phyloP scores from a whole-genome alignment of 2,329 filamentous ascomycete genomes.

The Talaromyces amestolkiae region DNA sequence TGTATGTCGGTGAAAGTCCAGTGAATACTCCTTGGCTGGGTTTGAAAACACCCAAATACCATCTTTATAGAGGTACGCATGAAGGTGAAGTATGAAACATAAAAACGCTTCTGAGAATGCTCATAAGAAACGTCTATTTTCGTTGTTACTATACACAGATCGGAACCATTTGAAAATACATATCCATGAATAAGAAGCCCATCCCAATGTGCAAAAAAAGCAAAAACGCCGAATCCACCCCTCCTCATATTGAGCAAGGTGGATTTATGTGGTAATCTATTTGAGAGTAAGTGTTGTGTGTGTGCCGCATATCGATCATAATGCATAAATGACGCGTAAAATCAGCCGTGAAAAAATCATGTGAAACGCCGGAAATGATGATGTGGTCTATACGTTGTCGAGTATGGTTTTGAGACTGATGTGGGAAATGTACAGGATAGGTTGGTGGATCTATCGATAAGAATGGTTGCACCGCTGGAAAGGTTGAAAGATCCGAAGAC shows the following conservation, averaged over 20 bases:
- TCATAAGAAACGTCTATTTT: background rate
- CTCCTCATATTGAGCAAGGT: background rate
- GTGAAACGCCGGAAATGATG: background rate
- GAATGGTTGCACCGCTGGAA: background rate
- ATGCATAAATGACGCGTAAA: background rate
- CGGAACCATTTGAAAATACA: background rate
- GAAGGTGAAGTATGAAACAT: background rate
- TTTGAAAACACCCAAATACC: conserved; percentile 41
- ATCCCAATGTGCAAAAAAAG: background rate
- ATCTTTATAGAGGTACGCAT: background rate
- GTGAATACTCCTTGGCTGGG: conserved; percentile 67
- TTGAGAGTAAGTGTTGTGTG: background rate
- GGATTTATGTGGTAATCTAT: conserved; percentile 13
- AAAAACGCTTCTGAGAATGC: background rate
- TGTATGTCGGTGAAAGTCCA: conserved; percentile 69
- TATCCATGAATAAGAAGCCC: background rate
- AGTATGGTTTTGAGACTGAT: background rate
- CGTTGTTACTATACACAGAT: background rate
- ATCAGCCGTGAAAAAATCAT: background rate
- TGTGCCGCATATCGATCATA: background rate
- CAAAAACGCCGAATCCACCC: conserved; percentile 9
- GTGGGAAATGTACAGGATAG: background rate
- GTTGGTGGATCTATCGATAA: background rate
- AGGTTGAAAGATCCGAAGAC: background rate
- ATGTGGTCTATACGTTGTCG: background rate